A percentile compares a stretch with the other conserved stretches of the same genome.
These are phyloP conservation scores for Starmerella sirachaensis DNA, from an alignment of 805 yeast species.

Conservation along the genomic window DNA sequence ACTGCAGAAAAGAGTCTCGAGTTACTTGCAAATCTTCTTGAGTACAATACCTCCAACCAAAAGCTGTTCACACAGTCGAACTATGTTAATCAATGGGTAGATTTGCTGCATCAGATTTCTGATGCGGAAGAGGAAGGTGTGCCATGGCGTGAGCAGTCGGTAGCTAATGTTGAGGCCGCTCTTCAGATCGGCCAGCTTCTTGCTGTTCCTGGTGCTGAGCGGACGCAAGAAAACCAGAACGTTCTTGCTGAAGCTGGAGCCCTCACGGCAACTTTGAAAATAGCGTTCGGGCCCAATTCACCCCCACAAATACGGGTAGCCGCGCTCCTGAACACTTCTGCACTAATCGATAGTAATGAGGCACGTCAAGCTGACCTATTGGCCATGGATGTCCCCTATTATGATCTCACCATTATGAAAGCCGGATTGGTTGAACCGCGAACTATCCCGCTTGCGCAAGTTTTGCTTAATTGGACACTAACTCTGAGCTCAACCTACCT, in stretches of 20 bases:
- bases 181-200: conserved; percentile 64
- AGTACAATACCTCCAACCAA: conserved; percentile 82
- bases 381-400: conserved; percentile 80
- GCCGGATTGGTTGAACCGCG: conserved; percentile 25
- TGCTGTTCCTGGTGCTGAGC: conserved; percentile 60
- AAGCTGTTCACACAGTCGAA: conserved; percentile 76
- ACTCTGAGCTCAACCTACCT: conserved; percentile 69
- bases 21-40: conserved; percentile 56
- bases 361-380: conserved; percentile 60
- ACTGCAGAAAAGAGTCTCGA: conserved; percentile 86
- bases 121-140: conserved; percentile 44
- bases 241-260: conserved; percentile 50
- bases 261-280: conserved; percentile 49
- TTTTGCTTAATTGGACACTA: conserved; percentile 74
- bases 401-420: conserved; percentile 56
- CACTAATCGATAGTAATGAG: conserved; percentile 54
- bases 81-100: conserved; percentile 54
- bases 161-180: conserved; percentile 51
- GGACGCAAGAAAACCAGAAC: conserved; percentile 48
- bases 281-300: conserved; percentile 53
- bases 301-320: conserved; percentile 54
- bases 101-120: conserved; percentile 38
- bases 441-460: conserved; percentile 56
- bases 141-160: conserved; percentile 41
- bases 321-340: conserved; percentile 67